Evolutionary conservation across 2,329 filamentous ascomycete species (phyloP), one percentile per base, ranked within the genome.

Genomic region (Penicillium aurantiogriseum): DNA sequence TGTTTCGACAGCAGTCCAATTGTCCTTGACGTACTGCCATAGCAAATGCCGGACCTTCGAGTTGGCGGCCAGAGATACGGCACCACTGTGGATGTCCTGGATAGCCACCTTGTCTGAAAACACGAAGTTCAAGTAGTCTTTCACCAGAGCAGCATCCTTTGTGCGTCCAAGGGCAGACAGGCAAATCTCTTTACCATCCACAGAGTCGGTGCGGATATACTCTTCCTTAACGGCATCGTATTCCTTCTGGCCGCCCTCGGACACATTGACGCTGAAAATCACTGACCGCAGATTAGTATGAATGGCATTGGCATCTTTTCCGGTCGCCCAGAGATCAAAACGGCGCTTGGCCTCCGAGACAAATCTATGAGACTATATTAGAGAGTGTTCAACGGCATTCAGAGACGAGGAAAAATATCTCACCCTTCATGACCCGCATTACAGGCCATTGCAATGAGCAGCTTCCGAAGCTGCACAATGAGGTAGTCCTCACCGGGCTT

Each of bases 161-260:
- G 89, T 86, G 39, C 87, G 85, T 35, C 92, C 91, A 44, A 99
- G 83, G 4, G 89, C 85, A 38, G 84, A 80, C 3, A 97, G 83
- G 64, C 86, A 89, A 63, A 96, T 89, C 65, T 96, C 92, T 76
- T 92, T 95, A 67, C 92, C 92, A 68, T 97, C 94, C 38, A 97
- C 87, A 8, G 92, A 91, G 51, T 88, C 88, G 13, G 91, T 94
- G 50, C 81, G 87, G 62, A 86, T 82, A 82, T 91, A 97, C 73
- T 97, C 92, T 54, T 91, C 85, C 79, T 93, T 91, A 54, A 99
- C 83, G 8, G 87, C 83, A 29, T 89, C 83, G 64, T 85, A 88
- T 53, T 91, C 90, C 17, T 86, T 80, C 51, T 83, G 82, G 8
- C 85, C 85, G 7, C 91, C 86, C 63, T 92, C 85, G 62, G 86